A percentile compares a stretch with the other conserved stretches of the same genome.
Evolutionary conservation across 2,329 filamentous ascomycete genomes (phyloP).

Genomic region (Claviceps spartinae): DNA sequence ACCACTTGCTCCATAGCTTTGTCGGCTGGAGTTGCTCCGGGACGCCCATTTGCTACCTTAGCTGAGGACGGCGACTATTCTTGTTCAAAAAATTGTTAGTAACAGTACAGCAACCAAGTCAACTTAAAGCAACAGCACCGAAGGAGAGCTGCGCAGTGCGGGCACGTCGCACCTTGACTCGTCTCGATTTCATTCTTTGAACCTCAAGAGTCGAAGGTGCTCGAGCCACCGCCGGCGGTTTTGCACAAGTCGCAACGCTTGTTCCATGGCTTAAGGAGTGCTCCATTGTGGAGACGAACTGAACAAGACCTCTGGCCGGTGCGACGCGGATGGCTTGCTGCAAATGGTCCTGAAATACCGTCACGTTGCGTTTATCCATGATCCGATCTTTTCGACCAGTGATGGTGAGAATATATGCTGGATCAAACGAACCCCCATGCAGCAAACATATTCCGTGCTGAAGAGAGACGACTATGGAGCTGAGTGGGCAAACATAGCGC

Average conservation of each 20-base stretch:
- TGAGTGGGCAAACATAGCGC: conserved; percentile 61
- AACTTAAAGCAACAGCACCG: background rate
- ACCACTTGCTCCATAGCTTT: background rate
- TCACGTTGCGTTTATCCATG: conserved; percentile 65
- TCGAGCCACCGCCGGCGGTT: background rate
- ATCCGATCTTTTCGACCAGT: conserved; percentile 56
- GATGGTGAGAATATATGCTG: conserved; percentile 66
- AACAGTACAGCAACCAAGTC: background rate
- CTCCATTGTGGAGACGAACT: conserved; percentile 56
- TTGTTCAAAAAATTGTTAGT: background rate
- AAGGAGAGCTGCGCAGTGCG: background rate
- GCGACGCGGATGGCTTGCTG: conserved; percentile 55
- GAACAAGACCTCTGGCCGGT: conserved; percentile 54
- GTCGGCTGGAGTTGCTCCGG: background rate
- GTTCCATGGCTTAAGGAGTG: conserved; percentile 60
- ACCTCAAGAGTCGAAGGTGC: background rate
- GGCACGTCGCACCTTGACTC: background rate
- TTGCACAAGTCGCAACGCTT: conserved; percentile 53
- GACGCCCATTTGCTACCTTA: background rate
- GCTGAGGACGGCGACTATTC: background rate
- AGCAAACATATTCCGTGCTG: conserved; percentile 62
- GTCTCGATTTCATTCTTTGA: background rate
- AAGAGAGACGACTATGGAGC: conserved; percentile 62
- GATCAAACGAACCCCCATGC: conserved; percentile 61
- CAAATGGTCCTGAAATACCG: conserved; percentile 64